Evolutionary conservation across 371 early-diverging fungal genomes (phyloP).

Genomic region (Rhizomucor pusillus): DNA sequence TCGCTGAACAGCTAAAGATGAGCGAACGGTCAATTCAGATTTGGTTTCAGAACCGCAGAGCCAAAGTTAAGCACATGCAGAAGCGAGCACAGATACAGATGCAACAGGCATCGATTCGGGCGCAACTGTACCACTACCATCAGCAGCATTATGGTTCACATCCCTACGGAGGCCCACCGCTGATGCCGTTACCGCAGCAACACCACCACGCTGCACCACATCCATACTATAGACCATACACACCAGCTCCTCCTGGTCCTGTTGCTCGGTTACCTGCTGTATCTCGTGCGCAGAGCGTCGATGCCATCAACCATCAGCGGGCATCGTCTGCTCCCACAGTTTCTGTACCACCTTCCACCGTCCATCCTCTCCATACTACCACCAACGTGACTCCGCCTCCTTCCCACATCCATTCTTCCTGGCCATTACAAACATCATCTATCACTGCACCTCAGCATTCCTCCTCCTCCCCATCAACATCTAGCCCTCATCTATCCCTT

Average conservation of each 20-base stretch:
- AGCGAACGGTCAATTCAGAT: conserved; percentile 93
- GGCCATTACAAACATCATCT: background rate
- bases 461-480: conserved; percentile 8
- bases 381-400: conserved; percentile 5
- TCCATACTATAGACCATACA: conserved; percentile 11
- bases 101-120: conserved; percentile 34
- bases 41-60: conserved; percentile 99
- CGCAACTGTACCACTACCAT: conserved; percentile 27
- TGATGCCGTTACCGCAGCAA: conserved; percentile 14
- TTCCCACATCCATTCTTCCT: background rate
- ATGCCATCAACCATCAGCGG: conserved; percentile 15
- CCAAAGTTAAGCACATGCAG: conserved; percentile 82
- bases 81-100: conserved; percentile 54
- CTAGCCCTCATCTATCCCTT: conserved; percentile 14
- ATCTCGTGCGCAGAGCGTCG: conserved; percentile 44
- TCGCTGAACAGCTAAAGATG: conserved; percentile 88
- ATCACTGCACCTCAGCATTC: conserved; percentile 4
- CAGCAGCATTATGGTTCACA: conserved; percentile 16
- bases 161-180: conserved; percentile 7
- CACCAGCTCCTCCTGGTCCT: conserved; percentile 11
- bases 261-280: no score
- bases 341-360: conserved; percentile 14
- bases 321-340: conserved; percentile 14
- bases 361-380: conserved; percentile 9
- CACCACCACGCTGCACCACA: conserved; percentile 13